Evolutionary conservation across 2,329 filamentous ascomycete species (phyloP), one percentile per base, ranked within the genome.

Genomic region (Calonectria henricotiae): DNA sequence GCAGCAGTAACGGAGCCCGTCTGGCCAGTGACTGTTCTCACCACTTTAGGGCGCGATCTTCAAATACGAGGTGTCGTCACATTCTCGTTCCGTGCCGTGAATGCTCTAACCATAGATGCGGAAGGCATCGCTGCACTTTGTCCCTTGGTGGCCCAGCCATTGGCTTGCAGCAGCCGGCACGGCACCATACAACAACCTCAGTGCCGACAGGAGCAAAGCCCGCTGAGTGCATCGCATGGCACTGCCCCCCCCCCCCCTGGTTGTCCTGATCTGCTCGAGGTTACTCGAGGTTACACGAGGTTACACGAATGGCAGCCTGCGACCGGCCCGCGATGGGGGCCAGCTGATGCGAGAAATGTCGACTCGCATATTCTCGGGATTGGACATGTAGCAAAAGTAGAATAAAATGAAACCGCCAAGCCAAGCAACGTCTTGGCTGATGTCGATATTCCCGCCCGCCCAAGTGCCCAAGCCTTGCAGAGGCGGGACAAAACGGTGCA

Each of bases 51-150:
- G 60, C 15, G 9, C 43, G 35, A 20, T 49, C 32, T 8, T 23
- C 54, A 47, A 47, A 66, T 51, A 66, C 64, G 54, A 67, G 64
- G 54, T 49, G 55, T 43, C 64, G 55, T 43, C 64, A 62, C 64
- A 25, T 23, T 49, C n/a, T 41, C 32, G 49, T 30, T 64, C 44
- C 46, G 51, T 47, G 44, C 54, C 54, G 51, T 58, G 41, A 25
- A 5, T 39, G 44, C 30, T 60, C 64, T 41, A 61, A 67, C 64
- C 51, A 67, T 60, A 60, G 64, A 64, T 27, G 41, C 49, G 11
- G 44, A 47, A 30, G 35, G 23, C 62, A 51, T 43, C 4, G 44
- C 27, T 20, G 20, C 25, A 51, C 39, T 25, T n/a, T 7, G 20
- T 35, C 13, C 3, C 27, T 27, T 25, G 17, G 9, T 20, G 1